Evolutionary conservation across 805 yeast genomes (phyloP).

Genomic region (Starmerella etchellsii): DNA sequence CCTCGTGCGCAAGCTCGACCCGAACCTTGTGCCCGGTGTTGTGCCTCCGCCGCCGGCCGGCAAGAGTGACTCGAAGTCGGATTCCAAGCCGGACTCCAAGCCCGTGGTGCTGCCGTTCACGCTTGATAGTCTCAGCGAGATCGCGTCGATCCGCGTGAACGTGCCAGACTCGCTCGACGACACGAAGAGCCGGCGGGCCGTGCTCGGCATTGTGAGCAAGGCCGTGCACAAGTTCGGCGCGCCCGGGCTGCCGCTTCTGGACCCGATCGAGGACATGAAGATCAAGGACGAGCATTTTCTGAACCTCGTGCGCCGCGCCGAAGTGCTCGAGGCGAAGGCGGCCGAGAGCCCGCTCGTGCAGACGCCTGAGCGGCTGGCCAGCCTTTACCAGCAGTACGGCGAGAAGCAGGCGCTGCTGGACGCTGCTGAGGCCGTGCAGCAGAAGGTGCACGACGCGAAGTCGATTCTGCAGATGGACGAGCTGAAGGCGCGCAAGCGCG

Average conservation of each 20-base stretch:
- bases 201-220: constrained; percentile 62
- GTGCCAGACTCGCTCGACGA: constrained; percentile 60
- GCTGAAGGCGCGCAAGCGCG: constrained; percentile 82
- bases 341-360: constrained; percentile 49
- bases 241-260: constrained; percentile 70
- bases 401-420: constrained; percentile 49
- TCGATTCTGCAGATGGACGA: constrained; percentile 91
- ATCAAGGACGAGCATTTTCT: constrained; percentile 69
- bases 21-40: constrained; percentile 74
- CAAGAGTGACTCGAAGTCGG: constrained; percentile 31
- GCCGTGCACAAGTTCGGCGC: constrained; percentile 75
- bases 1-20: constrained; percentile 62
- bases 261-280: constrained; percentile 87
- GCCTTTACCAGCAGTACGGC: constrained; percentile 51
- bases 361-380: constrained; percentile 37
- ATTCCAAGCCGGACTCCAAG: constrained; percentile 36
- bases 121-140: constrained; percentile 54
- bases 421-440: constrained; percentile 46
- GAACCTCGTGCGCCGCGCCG: constrained; percentile 59
- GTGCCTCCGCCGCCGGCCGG: constrained; percentile 55
- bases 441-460: constrained; percentile 67
- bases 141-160: constrained; percentile 69
- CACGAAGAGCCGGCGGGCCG: constrained; percentile 35
- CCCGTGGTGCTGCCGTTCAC: constrained; percentile 79
- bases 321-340: constrained; percentile 66